Conservation (phyloP, 768 basidiomycete genomes). For the Mrakia frigida region DNA sequence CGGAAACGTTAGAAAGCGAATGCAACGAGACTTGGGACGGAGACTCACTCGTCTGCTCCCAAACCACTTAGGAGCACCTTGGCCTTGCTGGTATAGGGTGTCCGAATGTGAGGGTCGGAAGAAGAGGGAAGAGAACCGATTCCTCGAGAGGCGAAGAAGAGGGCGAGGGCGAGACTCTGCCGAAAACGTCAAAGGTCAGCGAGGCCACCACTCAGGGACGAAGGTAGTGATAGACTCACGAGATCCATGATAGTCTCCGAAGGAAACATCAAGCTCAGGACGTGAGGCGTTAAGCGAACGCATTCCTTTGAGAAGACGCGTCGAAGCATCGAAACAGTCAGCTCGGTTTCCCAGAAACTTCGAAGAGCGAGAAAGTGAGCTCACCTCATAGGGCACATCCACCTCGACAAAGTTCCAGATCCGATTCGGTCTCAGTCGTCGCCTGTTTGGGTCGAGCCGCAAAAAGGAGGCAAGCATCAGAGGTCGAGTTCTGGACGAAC, state of each 20-base stretch:
- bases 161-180: conserved; percentile 82
- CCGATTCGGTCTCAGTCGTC: conserved; percentile 19
- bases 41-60: conserved; percentile 74
- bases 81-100: conserved; percentile 65
- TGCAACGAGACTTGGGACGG: background rate
- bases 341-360: background rate
- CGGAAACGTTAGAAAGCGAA: background rate
- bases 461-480: background rate
- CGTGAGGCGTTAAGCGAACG: conserved; percentile 52
- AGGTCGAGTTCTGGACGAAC: background rate
- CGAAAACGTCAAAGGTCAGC: too few relatives aligned
- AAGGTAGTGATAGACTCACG: conserved; percentile 49
- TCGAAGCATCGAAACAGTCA: background rate
- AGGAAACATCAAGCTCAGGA: conserved; percentile 56
- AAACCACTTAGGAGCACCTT: conserved; percentile 82
- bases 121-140: conserved; percentile 53
- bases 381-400: conserved; percentile 72
- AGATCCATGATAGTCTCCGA: conserved; percentile 55
- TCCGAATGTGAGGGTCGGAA: conserved; percentile 39
- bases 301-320: conserved; percentile 54
- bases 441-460: background rate
- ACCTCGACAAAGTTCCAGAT: conserved; percentile 55
- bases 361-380: conserved; percentile 15
- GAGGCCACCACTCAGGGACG: background rate
- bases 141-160: conserved; percentile 88